Evolutionary conservation across 345 rosid species (phyloP).

Genomic region (Camelina neglecta): DNA sequence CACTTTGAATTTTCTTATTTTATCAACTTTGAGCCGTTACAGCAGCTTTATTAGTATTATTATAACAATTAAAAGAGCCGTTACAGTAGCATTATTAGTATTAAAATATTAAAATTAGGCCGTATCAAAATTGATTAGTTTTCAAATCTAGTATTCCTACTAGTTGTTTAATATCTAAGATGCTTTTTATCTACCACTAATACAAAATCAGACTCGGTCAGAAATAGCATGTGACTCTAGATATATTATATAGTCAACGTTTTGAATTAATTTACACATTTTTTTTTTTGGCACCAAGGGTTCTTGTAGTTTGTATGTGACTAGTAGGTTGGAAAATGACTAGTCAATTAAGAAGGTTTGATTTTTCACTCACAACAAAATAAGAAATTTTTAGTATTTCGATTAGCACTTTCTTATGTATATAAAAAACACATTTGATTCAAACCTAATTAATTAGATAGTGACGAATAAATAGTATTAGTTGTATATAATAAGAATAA

Average conservation of each 20-base stretch:
- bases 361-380: constrained; percentile 20
- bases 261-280: constrained; percentile 15
- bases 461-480: constrained; percentile 31
- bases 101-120: neutral
- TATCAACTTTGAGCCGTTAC: constrained; percentile 38
- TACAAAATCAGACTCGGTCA: constrained; percentile 39
- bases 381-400: neutral
- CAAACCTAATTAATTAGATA: constrained; percentile 37
- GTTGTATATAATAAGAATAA: constrained; percentile 17
- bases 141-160: constrained; percentile 15
- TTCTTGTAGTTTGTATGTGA: constrained; percentile 33
- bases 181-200: constrained; percentile 17
- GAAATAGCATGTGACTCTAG: constrained; percentile 40
- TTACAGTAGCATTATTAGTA: constrained; percentile 24
- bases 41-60: neutral
- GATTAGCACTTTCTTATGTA: constrained; percentile 5
- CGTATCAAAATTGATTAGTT: constrained; percentile 26
- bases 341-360: constrained; percentile 40
- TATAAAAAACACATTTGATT: constrained; percentile 23
- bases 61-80: constrained; percentile 24
- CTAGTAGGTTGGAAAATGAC: constrained; percentile 33
- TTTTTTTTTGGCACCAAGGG: constrained; percentile 13
- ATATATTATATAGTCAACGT: constrained; percentile 33
- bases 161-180: constrained; percentile 19
- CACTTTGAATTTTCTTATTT: neutral